Base-by-base conservation (phyloP, 2,329 filamentous ascomycete species). In the Davidsoniella virescens region DNA sequence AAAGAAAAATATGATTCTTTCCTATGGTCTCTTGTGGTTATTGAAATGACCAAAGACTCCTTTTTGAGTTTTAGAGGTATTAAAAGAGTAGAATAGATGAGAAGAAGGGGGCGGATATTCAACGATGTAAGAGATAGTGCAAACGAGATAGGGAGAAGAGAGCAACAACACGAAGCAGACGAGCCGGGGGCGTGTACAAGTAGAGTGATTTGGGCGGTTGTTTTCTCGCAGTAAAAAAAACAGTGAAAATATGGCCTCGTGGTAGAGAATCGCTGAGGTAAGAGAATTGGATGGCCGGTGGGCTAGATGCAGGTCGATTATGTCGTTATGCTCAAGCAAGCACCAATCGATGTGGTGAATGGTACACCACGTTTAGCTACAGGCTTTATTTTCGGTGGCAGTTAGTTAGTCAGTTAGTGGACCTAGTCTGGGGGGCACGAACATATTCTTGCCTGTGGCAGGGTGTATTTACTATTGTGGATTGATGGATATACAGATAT, bases 101-200 rank as follows among this genome's bases (percentile, higher is more conserved):
- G 5, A 47, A 44, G 26, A 25, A 48, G 33, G 10, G 8, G 26
- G 8, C 7, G 10, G 26, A 10, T 33, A 8, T 33, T 10, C 20
- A 20, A 4, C 20, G 20, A 20, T 20, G 20, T 20, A 37, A 38
- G 38, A 29, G 43, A 26, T 9, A 20, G 39, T 26, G 40, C 39
- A 41, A 33, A 25, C 23, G 18, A 42, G 47, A 48, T 44, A 47
- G 46, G 44, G 43, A 39, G 25, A 25, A 33, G 25, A 42, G 43
- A 44, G 25, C 26, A 39, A 45, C 39, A 52, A 52, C 37, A 39
- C 37, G 47, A 37, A 20, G 26, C 5, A 33, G 26, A 12, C 26
- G 10, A 33, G 26, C 26, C 10, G 26, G 26, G 26, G 44, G 36
- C 25, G 42, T 37, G 49, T 16, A 25, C 26, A 48, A 12, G 5